Evolutionary conservation across 306 rosid species (phyloP), one percentile per base, ranked within the genome.

Genomic region (Oemleria cerasiformis): DNA sequence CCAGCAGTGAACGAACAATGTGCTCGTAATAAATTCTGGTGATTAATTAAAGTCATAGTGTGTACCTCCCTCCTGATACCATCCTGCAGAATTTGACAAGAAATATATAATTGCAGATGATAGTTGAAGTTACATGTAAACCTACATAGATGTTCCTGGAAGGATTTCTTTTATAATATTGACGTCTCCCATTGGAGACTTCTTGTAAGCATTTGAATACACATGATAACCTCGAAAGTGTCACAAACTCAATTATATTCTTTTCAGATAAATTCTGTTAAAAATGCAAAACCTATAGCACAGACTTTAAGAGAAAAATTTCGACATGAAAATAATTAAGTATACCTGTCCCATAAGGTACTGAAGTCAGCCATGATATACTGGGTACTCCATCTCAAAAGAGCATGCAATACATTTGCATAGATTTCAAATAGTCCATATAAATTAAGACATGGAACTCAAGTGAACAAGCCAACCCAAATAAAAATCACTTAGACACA

Each of bases 1-100:
- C 94, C 97, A 77, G 85, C 11, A 51, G 98, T 87, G 82, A 93
- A 93, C 63, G 98, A 93, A 84, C 98, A 93, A 88, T 91, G 88
- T 20, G 98, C 98, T 68, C 73, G 86, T 76, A 93, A 78, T 64
- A 88, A 60, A 87, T 93, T 93, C 70, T 87, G 85, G 86, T 93
- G 98, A 82, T 87, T 80, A 71, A 88, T 87, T 89, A 93, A 82
- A 83, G 68, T 80, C 98, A 93, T 90, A 36, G 89, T 91, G 42
- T 90, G 90, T 48, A 93, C 97, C 86, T 93, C 98, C 73, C 96
- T 79, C 68, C 97, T 83, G 67, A 91, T 93, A 60, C 98, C 97
- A 87, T 91, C 98, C 98, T 93, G 87, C 73, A 85, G 65, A 62
- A 78, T 76, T 82, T 74, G 76, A 48, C 44, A 67, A 64, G 44